Conservation (phyloP, 306 rosid genomes). For the Sechiopsis laciniata region DNA sequence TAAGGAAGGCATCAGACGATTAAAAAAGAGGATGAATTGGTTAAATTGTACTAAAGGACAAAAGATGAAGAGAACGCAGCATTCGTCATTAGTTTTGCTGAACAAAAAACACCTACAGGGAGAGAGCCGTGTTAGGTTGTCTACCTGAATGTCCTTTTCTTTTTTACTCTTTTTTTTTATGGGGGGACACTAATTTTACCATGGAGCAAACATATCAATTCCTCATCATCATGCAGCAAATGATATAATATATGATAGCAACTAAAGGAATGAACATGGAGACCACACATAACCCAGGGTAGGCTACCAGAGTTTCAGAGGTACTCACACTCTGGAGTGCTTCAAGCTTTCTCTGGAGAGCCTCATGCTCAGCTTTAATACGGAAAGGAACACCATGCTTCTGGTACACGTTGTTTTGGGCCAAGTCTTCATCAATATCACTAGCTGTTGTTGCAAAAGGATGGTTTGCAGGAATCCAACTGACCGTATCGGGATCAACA, state of each 20-base stretch:
- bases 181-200: background rate
- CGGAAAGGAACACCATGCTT: constrained; percentile 92
- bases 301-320: background rate
- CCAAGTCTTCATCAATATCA: constrained; percentile 78
- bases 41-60: background rate
- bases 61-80: background rate
- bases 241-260: background rate
- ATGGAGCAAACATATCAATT: background rate
- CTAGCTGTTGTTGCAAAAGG: constrained; percentile 86
- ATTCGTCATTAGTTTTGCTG: background rate
- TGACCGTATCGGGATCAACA: constrained; percentile 79
- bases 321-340: constrained; percentile 68
- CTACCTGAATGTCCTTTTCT: background rate
- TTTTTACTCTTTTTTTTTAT: too few relatives aligned
- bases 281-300: background rate
- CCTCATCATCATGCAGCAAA: background rate
- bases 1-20: background rate
- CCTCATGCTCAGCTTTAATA: constrained; percentile 91
- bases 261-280: background rate
- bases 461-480: constrained; percentile 96
- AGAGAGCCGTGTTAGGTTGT: constrained; percentile 12
- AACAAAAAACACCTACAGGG: background rate
- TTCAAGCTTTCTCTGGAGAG: constrained; percentile 76
- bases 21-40: background rate
- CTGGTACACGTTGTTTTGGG: constrained; percentile 79